Evolutionary conservation across 2,329 filamentous ascomycete genomes (phyloP).

Genomic region (Fusarium annulatum): DNA sequence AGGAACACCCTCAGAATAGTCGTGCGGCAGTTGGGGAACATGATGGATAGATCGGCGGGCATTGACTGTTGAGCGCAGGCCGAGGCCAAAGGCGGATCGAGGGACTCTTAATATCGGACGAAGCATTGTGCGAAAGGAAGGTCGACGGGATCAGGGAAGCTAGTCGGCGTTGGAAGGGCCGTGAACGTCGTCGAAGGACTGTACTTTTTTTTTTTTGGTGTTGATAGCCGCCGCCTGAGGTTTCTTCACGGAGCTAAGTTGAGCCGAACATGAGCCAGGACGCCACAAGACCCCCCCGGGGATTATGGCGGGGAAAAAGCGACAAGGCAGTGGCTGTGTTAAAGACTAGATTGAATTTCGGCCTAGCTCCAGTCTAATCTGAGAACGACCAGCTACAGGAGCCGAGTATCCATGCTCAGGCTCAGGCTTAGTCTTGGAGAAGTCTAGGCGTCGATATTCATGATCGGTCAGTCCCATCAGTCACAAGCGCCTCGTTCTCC

Average conservation of each 20-base stretch:
- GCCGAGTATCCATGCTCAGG: slow-evolving; percentile 6
- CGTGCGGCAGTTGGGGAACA: slow-evolving; percentile 59
- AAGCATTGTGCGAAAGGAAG: slow-evolving; percentile 54
- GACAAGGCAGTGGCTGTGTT: slow-evolving; percentile 13
- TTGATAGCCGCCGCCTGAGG: slow-evolving; percentile 33
- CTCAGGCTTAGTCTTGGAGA: neutral
- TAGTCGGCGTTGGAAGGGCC: slow-evolving; percentile 19
- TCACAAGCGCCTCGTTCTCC: slow-evolving; percentile 30
- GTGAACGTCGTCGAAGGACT: slow-evolving; percentile 25
- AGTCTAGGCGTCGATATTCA: slow-evolving; percentile 8
- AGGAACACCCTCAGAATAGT: slow-evolving; percentile 67
- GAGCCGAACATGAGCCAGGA: slow-evolving; percentile 8
- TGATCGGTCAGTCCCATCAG: slow-evolving; percentile 32
- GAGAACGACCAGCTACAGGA: slow-evolving; percentile 2
- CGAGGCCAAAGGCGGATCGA: slow-evolving; percentile 53
- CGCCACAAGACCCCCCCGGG: slow-evolving; percentile 8
- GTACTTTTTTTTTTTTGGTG: slow-evolving; percentile 39
- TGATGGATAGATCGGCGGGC: slow-evolving; percentile 58
- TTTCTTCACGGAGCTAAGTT: slow-evolving; percentile 36
- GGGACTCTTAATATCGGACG: slow-evolving; percentile 66
- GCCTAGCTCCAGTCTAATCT: slow-evolving; percentile 13
- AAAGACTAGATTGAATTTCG: slow-evolving; percentile 11
- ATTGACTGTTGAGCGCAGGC: slow-evolving; percentile 50
- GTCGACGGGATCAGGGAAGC: slow-evolving; percentile 4
- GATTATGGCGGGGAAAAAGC: neutral